Evolutionary conservation across 176 grass and related monocot species (phyloP), one percentile per base, ranked within the genome.

Genomic region (Zizania latifolia): DNA sequence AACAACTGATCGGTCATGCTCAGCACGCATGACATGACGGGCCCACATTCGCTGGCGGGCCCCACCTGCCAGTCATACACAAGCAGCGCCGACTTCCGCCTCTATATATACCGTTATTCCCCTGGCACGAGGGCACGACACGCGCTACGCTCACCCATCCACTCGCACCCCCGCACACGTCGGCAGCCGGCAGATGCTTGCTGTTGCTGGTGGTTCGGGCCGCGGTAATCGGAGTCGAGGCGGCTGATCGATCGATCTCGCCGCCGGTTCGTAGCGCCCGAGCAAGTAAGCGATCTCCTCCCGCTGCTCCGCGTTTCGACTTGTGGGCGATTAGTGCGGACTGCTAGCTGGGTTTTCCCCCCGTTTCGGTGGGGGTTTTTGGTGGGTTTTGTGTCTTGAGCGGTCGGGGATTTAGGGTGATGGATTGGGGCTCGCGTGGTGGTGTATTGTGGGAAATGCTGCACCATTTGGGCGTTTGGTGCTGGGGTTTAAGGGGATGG

Each of bases 291-390:
- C 24, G 53, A 59, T 3, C 77, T 34, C 23, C 29, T 19, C 39
- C 62, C 28, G 15, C 37, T 22, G 28, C 35, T 19, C 8, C 40
- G 43, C 62, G 64, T 7, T 19, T 24, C 54, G 40, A n/a, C 62
- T 60, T 35, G 70, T 32, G 24, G 8, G 13, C 70, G 14, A 41
- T 61, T 29, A 29, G 62, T 54, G 62, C n/a, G n/a, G n/a, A n/a
- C n/a, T n/a, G n/a, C n/a, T n/a, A n/a, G n/a, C 5, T 15, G 10
- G 35, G 14, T 66, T 40, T 23, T 8, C 1, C 33, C 24, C 64
- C 10, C 24, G 43, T 70, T 41, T 77, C 59, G 33, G 23, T 40
- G 16, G 81, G 73, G 68, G 62, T 79, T 75, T 84, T 57, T 35
- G 21, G 57, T n/a, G 58, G 38, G 58, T 55, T 72, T 78, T 40